Conservation (phyloP, 1,284 basidiomycete genomes). For the Polyporus tsugae region DNA sequence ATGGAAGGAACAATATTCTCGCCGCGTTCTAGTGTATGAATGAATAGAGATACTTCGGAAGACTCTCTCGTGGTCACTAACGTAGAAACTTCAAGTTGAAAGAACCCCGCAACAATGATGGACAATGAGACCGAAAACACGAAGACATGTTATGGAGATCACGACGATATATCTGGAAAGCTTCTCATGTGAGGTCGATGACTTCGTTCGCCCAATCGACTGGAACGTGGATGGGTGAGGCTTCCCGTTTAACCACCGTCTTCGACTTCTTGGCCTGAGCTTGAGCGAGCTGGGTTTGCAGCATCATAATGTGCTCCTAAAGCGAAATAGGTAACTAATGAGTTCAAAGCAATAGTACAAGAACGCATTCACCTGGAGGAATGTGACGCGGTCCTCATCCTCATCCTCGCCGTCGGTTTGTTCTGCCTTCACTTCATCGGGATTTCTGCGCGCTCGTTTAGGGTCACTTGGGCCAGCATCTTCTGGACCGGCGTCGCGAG, state of each 20-base stretch:
- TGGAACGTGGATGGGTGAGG: conserved; percentile 17
- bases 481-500: not conserved
- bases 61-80: not conserved
- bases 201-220: conserved; percentile 8
- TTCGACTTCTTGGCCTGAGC: conserved; percentile 8
- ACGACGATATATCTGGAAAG: not conserved
- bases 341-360: not conserved
- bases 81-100: not conserved
- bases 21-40: not conserved
- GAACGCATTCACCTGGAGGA: conserved; percentile 9
- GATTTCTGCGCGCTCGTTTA: conserved; percentile 15
- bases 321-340: not conserved
- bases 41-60: not conserved
- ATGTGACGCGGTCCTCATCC: conserved; percentile 12
- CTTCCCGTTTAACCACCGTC: conserved; percentile 13
- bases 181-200: conserved; percentile 22
- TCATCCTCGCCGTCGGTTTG: conserved; percentile 8
- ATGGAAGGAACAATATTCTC: not conserved
- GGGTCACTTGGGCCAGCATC: not conserved
- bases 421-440: conserved; percentile 12
- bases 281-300: conserved; percentile 16
- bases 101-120: not conserved
- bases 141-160: not conserved
- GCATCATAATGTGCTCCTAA: conserved; percentile 21
- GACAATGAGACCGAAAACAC: not conserved